These are phyloP conservation scores for Aspergillaceae sp. DNA, from an alignment of 2,329 filamentous ascomycete species.

Conservation along the genomic window DNA sequence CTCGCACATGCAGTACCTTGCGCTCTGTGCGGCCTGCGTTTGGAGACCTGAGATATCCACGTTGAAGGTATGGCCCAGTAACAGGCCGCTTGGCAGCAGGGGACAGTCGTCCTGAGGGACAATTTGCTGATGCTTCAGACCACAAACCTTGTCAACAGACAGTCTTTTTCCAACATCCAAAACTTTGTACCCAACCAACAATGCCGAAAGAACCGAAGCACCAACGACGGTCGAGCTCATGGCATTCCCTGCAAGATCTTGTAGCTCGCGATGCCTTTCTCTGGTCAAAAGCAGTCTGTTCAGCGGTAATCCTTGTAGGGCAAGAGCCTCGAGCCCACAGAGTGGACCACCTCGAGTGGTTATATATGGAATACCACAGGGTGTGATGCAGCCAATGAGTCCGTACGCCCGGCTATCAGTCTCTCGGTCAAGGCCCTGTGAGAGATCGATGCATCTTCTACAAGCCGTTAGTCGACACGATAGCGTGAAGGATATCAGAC, in stretches of 20 bases:
- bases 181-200: conserved; percentile 39
- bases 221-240: conserved; percentile 70
- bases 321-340: conserved; percentile 54
- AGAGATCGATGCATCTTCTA: conserved; percentile 50
- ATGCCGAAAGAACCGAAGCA: conserved; percentile 49
- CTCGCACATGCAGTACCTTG: conserved; percentile 52
- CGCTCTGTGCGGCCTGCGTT: conserved; percentile 23
- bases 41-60: conserved; percentile 13
- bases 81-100: conserved; percentile 10
- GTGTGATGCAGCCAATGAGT: conserved; percentile 59
- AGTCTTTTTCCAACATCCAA: conserved; percentile 14
- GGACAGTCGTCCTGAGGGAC: conserved; percentile 5
- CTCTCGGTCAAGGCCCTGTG: conserved; percentile 62
- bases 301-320: conserved; percentile 60
- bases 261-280: conserved; percentile 54
- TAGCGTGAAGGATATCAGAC: neutral
- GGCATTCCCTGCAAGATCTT: conserved; percentile 68
- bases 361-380: conserved; percentile 53
- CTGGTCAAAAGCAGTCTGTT: conserved; percentile 54
- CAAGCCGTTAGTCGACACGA: conserved; percentile 1
- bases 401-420: conserved; percentile 44
- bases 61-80: conserved; percentile 1
- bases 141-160: neutral
- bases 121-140: conserved; percentile 4
- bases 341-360: conserved; percentile 54